Conservation (phyloP, 768 basidiomycete genomes). For the Porphyrellus cyaneotinctus region DNA sequence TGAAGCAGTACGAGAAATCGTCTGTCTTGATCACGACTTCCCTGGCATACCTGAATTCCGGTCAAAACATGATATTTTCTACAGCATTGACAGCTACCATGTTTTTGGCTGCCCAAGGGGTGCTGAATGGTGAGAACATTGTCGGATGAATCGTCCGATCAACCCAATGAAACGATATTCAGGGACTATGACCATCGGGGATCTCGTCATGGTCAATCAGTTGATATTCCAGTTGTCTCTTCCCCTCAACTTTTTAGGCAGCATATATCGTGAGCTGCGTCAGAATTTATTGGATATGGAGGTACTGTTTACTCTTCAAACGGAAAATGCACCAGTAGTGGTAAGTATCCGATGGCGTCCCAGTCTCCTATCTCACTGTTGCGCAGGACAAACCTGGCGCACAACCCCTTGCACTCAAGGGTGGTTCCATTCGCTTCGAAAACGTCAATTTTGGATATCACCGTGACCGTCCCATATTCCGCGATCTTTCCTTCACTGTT, state of each 20-base stretch:
- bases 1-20: conserved; percentile 83
- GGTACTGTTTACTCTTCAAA: conserved; percentile 83
- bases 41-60: conserved; percentile 89
- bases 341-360: conserved; percentile 31
- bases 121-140: conserved; percentile 65
- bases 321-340: conserved; percentile 68
- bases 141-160: not conserved
- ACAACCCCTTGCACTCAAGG: conserved; percentile 61
- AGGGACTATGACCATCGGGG: conserved; percentile 98
- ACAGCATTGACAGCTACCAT: conserved; percentile 90
- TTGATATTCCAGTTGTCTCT: conserved; percentile 95
- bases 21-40: conserved; percentile 95
- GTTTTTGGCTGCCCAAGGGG: conserved; percentile 94
- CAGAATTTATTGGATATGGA: conserved; percentile 99
- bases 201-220: conserved; percentile 99
- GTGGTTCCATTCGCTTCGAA: conserved; percentile 89
- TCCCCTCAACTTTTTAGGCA: conserved; percentile 94
- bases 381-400: conserved; percentile 66
- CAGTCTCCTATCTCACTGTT: not conserved
- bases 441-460: conserved; percentile 92
- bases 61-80: conserved; percentile 96
- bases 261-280: conserved; percentile 94
- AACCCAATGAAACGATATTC: not conserved
- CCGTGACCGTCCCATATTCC: conserved; percentile 89
- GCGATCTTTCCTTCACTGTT: conserved; percentile 79